These are phyloP conservation scores for Aaosphaeria arxii DNA, from an alignment of 2,329 filamentous ascomycete species.

Conservation along the genomic window DNA sequence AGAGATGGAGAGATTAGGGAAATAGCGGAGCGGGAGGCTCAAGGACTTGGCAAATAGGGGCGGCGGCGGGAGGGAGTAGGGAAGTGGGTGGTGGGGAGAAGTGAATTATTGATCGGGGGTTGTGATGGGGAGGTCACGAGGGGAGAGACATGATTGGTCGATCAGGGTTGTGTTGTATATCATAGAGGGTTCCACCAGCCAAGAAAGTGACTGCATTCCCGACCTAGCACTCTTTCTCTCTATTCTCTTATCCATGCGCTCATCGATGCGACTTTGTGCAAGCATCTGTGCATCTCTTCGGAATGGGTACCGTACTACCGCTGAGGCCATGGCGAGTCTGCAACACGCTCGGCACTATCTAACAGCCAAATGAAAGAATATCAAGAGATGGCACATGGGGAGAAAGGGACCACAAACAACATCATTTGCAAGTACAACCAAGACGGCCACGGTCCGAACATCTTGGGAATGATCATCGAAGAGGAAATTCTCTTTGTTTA, in stretches of 20 bases:
- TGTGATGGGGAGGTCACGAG: no score
- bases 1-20: neutral
- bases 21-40: conserved; percentile 12
- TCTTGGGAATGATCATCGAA: neutral
- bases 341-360: conserved; percentile 13
- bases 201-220: conserved; percentile 4
- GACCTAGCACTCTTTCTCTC: conserved; percentile 2
- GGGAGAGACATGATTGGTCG: no score
- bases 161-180: no score
- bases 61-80: conserved; percentile 2
- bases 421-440: conserved; percentile 2
- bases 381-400: conserved; percentile 1
- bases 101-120: neutral
- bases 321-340: conserved; percentile 9
- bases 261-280: conserved; percentile 6
- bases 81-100: neutral
- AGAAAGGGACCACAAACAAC: neutral
- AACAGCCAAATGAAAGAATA: conserved; percentile 5
- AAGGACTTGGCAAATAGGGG: conserved; percentile 10
- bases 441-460: conserved; percentile 3
- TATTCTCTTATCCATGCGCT: conserved; percentile 13
- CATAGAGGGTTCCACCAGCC: conserved; percentile 8
- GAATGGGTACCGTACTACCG: conserved; percentile 13
- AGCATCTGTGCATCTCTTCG: no score
- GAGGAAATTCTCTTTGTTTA: neutral